phyloP scores from a whole-genome alignment of 768 basidiomycete species.

The Cystobasidiopsis lactophilus region DNA sequence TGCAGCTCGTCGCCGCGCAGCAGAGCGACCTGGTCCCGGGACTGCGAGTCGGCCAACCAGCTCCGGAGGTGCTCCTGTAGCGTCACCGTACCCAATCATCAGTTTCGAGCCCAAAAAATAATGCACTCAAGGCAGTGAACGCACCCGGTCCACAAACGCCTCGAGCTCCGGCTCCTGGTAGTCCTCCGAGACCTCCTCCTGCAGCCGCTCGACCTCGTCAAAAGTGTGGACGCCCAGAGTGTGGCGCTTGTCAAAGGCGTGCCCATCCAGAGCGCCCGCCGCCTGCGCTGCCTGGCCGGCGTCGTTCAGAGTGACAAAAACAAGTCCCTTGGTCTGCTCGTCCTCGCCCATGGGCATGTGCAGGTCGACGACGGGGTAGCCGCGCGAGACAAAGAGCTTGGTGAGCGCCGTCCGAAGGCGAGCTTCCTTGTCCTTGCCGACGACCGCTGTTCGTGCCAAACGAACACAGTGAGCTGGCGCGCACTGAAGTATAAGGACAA shows the following conservation, averaged over 20 bases:
- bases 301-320: slow-evolving; percentile 2
- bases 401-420: slow-evolving; percentile 56
- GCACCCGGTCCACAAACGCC: slow-evolving; percentile 52
- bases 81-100: neutral
- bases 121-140: slow-evolving; percentile 10
- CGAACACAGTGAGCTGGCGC: slow-evolving; percentile 55
- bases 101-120: neutral
- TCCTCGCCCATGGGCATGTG: slow-evolving; percentile 53
- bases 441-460: slow-evolving; percentile 30
- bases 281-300: slow-evolving; percentile 12
- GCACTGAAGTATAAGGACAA: slow-evolving; percentile 42
- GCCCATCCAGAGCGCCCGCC: slow-evolving; percentile 16
- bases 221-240: slow-evolving; percentile 68
- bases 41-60: slow-evolving; percentile 79
- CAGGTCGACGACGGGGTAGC: slow-evolving; percentile 48
- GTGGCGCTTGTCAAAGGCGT: slow-evolving; percentile 51
- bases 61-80: slow-evolving; percentile 79
- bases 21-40: slow-evolving; percentile 87
- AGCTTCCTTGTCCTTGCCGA: slow-evolving; percentile 65
- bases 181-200: slow-evolving; percentile 49
- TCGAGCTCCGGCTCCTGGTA: slow-evolving; percentile 53
- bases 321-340: slow-evolving; percentile 69
- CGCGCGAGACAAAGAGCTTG: slow-evolving; percentile 66
- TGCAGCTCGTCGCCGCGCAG: slow-evolving; percentile 78
- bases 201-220: slow-evolving; percentile 59